Percentiles rank a stretch among this genome's conserved stretches.
These are phyloP conservation scores for Pyrenula massariospora DNA, from an alignment of 495 filamentous ascomycete species.

Conservation along the genomic window DNA sequence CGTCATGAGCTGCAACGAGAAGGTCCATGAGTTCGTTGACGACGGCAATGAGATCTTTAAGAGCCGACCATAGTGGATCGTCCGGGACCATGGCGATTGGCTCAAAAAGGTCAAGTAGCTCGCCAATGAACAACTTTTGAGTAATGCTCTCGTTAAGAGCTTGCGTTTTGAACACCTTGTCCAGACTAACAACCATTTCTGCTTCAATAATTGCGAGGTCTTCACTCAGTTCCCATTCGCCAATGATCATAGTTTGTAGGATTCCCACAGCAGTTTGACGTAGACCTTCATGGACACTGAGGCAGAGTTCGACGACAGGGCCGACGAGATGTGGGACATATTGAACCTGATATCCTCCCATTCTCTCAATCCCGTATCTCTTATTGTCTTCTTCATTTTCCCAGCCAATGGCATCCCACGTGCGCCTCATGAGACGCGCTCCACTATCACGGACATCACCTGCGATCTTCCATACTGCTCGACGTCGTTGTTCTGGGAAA, in stretches of 20 bases:
- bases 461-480: conserved; percentile 97
- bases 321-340: conserved; percentile 88
- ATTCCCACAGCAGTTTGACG: conserved; percentile 85
- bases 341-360: conserved; percentile 96
- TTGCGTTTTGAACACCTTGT: conserved; percentile 82
- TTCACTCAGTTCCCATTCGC: conserved; percentile 94
- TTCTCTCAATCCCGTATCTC: conserved; percentile 66
- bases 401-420: conserved; percentile 97
- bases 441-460: conserved; percentile 91
- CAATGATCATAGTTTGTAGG: conserved; percentile 93
- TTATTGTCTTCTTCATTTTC: conserved; percentile 71
- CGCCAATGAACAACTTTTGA: conserved; percentile 84
- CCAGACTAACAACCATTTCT: conserved; percentile 92
- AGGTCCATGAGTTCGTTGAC: conserved; percentile 88
- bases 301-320: conserved; percentile 84
- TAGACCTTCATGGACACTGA: conserved; percentile 89
- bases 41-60: conserved; percentile 67
- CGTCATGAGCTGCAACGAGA: conserved; percentile 81
- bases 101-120: conserved; percentile 74
- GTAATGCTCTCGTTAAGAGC: conserved; percentile 76
- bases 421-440: conserved; percentile 67
- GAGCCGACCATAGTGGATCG: conserved; percentile 63
- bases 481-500: conserved; percentile 90
- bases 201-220: conserved; percentile 87
- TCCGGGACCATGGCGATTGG: conserved; percentile 50